phyloP scores from a whole-genome alignment of 2,329 filamentous ascomycete species.

The Paracamarosporium sp. region DNA sequence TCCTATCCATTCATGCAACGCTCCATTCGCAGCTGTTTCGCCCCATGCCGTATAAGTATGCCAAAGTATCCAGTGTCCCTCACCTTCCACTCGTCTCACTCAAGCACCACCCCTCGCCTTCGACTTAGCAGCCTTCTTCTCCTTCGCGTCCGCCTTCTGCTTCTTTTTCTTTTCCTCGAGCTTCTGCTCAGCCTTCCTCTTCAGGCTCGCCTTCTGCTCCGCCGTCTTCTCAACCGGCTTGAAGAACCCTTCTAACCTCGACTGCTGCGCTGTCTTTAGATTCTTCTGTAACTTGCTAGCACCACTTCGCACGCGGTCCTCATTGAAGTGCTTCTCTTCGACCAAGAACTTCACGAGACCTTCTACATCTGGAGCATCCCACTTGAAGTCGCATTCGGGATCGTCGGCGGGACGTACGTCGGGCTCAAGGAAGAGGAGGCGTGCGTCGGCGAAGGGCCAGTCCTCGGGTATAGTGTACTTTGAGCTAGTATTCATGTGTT shows the following conservation, averaged over 20 bases:
- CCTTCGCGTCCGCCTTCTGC: constrained; percentile 91
- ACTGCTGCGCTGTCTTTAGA: constrained; percentile 88
- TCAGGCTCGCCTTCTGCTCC: constrained; percentile 81
- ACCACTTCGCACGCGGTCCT: constrained; percentile 85
- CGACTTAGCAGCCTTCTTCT: constrained; percentile 88
- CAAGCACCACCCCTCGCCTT: constrained; percentile 75
- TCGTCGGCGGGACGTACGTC: constrained; percentile 86
- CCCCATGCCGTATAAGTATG: not conserved
- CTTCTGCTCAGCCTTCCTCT: constrained; percentile 94
- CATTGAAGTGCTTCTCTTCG: constrained; percentile 93
- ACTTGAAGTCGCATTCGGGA: constrained; percentile 94
- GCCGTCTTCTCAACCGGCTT: constrained; percentile 89
- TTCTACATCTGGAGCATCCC: constrained; percentile 91
- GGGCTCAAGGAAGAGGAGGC: constrained; percentile 88
- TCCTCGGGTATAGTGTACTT: constrained; percentile 92
- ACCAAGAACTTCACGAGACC: constrained; percentile 90
- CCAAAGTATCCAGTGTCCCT: not conserved
- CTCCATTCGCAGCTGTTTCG: not conserved
- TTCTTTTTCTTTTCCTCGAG: constrained; percentile 94
- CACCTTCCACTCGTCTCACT: not conserved
- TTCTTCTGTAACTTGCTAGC: constrained; percentile 86
- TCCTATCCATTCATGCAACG: not conserved
- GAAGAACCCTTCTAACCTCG: constrained; percentile 94
- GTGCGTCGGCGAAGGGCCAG: constrained; percentile 93
- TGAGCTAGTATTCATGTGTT: constrained; percentile 76